phyloP scores from a whole-genome alignment of 345 rosid species.

The Acer negundo region DNA sequence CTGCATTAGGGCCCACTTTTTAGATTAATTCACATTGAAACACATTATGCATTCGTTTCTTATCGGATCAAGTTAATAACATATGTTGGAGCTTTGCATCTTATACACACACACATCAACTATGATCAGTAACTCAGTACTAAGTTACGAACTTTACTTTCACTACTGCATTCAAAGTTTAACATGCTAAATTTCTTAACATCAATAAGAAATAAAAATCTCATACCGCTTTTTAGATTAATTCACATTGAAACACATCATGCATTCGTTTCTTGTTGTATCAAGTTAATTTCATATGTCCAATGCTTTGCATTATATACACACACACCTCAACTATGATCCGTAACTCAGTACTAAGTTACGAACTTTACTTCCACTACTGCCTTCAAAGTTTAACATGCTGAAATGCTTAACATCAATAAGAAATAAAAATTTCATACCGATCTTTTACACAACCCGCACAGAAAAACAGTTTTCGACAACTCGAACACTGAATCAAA shows the following conservation, averaged over 20 bases:
- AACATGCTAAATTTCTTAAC: not conserved
- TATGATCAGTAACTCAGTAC: not conserved
- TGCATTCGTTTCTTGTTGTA: not conserved
- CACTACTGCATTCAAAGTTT: not conserved
- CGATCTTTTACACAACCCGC: slow-evolving; percentile 65
- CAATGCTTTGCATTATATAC: not conserved
- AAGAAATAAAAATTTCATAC: slow-evolving; percentile 37
- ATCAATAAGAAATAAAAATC: slow-evolving; percentile 6
- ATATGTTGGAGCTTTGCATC: not conserved
- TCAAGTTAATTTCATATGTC: not conserved
- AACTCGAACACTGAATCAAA: slow-evolving; percentile 70
- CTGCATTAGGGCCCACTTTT: not conserved
- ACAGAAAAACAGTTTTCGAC: slow-evolving; percentile 72
- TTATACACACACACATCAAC: not conserved
- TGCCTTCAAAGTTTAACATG: not conserved
- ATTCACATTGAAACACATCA: not conserved
- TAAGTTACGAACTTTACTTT: not conserved
- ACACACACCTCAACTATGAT: not conserved
- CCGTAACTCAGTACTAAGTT: not conserved
- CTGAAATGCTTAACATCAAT: not conserved
- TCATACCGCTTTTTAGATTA: slow-evolving; percentile 13
- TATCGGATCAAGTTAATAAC: not conserved
- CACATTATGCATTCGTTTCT: not conserved
- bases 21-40: not conserved
- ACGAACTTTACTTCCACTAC: not conserved